These are phyloP conservation scores for Ochromonas danica DNA, from an alignment of 108 stramenopile genomes.

Conservation along the genomic window DNA sequence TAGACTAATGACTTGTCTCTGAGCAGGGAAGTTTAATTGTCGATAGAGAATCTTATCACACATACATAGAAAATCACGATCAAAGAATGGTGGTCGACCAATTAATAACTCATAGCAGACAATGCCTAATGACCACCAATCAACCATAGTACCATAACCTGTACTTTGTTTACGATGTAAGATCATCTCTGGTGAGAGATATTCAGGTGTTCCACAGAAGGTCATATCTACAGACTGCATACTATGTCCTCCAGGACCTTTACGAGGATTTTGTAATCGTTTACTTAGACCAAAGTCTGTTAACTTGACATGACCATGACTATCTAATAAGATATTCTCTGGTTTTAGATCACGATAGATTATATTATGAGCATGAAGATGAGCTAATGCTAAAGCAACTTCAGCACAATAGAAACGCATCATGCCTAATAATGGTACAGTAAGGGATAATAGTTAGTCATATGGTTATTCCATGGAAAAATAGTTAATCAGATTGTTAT, in stretches of 20 bases:
- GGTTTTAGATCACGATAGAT: slow-evolving; percentile 55
- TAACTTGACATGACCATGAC: slow-evolving; percentile 13
- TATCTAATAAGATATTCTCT: slow-evolving; percentile 41
- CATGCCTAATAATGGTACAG: too few relatives aligned
- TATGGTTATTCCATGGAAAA: too few relatives aligned
- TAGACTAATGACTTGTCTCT: neutral
- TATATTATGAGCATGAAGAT: slow-evolving; percentile 47
- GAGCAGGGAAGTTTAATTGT: neutral
- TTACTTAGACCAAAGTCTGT: slow-evolving; percentile 24
- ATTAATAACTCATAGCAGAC: slow-evolving; percentile 27
- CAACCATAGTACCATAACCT: neutral
- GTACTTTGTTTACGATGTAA: neutral
- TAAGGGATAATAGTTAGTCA: too few relatives aligned
- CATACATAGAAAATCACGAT: slow-evolving; percentile 20
- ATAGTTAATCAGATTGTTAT: too few relatives aligned
- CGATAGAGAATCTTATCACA: slow-evolving; percentile 22
- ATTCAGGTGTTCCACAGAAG: slow-evolving; percentile 31
- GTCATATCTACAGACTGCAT: neutral
- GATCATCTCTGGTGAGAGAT: slow-evolving; percentile 29
- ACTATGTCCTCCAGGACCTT: neutral
- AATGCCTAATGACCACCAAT: slow-evolving; percentile 35
- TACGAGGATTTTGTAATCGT: neutral
- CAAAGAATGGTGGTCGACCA: slow-evolving; percentile 29
- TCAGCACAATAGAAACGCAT: slow-evolving; percentile 89
- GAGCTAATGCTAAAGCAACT: slow-evolving; percentile 71